phyloP scores from a whole-genome alignment of 768 basidiomycete genomes.

The Rhodotorula babjevae region DNA sequence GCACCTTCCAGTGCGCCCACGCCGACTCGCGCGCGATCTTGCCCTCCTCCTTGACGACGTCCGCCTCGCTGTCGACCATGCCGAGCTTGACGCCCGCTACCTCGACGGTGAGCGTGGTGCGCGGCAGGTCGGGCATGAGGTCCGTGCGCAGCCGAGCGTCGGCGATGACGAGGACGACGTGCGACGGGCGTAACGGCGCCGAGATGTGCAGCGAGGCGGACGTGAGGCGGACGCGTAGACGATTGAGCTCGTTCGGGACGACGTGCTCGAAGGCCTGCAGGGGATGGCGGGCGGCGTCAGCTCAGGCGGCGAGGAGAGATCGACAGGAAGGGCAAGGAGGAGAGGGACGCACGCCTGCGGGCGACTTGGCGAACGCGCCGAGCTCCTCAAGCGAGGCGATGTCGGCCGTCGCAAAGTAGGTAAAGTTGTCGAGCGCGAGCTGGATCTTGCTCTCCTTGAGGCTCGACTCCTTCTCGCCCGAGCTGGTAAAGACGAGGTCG shows the following conservation, averaged over 20 bases:
- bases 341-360: slow-evolving; percentile 72
- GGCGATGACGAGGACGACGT: slow-evolving; percentile 59
- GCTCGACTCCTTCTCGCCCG: slow-evolving; percentile 15
- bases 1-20: slow-evolving; percentile 36
- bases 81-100: slow-evolving; percentile 9
- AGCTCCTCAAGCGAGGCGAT: slow-evolving; percentile 63
- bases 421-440: slow-evolving; percentile 12
- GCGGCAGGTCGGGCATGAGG: slow-evolving; percentile 62
- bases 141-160: slow-evolving; percentile 66
- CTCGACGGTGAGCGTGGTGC: slow-evolving; percentile 54
- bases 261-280: slow-evolving; percentile 79
- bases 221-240: slow-evolving; percentile 59
- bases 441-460: slow-evolving; percentile 29
- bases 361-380: slow-evolving; percentile 64
- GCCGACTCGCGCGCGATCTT: too few species aligned
- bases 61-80: slow-evolving; percentile 17
- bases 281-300: background rate
- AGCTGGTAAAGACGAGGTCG: slow-evolving; percentile 45
- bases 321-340: too few species aligned
- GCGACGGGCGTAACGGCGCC: slow-evolving; percentile 60
- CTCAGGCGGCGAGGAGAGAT: too few species aligned
- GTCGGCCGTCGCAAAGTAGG: slow-evolving; percentile 52
- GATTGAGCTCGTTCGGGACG: slow-evolving; percentile 79
- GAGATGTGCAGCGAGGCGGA: slow-evolving; percentile 65
- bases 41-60: background rate